Base-by-base conservation (phyloP, 768 basidiomycete species). In the Russula ochroleuca region DNA sequence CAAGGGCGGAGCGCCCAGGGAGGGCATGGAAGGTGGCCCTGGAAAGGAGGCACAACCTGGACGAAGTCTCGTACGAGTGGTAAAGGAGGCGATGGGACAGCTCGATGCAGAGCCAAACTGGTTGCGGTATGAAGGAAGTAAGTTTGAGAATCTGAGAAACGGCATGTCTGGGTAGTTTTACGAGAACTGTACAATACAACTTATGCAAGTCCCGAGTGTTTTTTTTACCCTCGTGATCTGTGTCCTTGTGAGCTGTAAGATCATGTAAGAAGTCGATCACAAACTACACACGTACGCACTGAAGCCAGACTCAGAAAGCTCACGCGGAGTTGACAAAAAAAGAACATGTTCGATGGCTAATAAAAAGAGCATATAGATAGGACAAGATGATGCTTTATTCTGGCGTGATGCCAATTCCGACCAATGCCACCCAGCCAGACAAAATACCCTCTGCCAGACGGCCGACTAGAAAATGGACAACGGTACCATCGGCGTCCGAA, bases 11-110 rank as follows among this genome's bases (percentile, higher is more conserved):
- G 69, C 73, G 35, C 57, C 64, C 23, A 81, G 89, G 57, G 84
- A 88, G 43, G 88, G 83, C 15, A 86, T 92, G 84, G 90, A 92
- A 67, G 75, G 76, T 9, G 88, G 90, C 2, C 79, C 76, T 1
- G 91, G 90, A 2, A 94, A 94, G 74, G 87, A 87, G 31, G 78
- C 80, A 3, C 83, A 88, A 67, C 82, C 85, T 35, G 86, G 92
- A 5, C 72, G 73, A 64, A 91, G 89, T 69, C 77, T 96, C 68
- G 84, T 95, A 21, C 78, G 78, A 65, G 80, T 87, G 28, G 88
- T 94, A 38, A 91, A 86, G 71, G 80, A 68, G 17, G 65, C 59
- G 47, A 68, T 68, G 66, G 66, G 68, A 41, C 48, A 54, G 28
- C 51, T 68, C 23, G 68, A 68, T 47, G 31, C 49, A 23, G n/a